Evolutionary conservation across 2,329 filamentous ascomycete species (phyloP).

Genomic region (Claviceps pusilla): DNA sequence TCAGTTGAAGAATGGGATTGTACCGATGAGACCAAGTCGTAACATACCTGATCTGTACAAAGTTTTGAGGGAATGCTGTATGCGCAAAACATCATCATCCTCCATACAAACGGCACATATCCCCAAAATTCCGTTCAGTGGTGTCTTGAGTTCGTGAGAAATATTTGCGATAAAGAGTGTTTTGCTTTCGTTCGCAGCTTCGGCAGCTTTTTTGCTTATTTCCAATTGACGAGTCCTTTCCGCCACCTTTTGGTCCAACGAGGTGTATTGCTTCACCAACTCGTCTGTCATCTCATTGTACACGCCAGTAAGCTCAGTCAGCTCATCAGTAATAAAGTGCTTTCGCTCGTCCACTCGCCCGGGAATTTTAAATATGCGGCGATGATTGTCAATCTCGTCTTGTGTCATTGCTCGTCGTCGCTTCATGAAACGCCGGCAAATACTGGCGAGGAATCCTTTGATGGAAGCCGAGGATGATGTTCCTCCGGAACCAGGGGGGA

Average conservation of each 20-base stretch:
- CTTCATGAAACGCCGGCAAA: conserved; percentile 24
- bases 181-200: conserved; percentile 93
- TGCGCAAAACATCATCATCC: conserved; percentile 61
- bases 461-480: conserved; percentile 30
- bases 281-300: conserved; percentile 95
- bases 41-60: conserved; percentile 47
- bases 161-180: conserved; percentile 97
- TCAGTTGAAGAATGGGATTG: background rate
- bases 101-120: conserved; percentile 91
- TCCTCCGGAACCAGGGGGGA: conserved; percentile 24
- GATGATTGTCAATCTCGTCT: conserved; percentile 19
- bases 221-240: conserved; percentile 74
- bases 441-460: conserved; percentile 24
- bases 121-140: conserved; percentile 86
- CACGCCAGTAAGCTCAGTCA: conserved; percentile 66
- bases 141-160: conserved; percentile 74
- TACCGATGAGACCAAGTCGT: background rate
- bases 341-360: conserved; percentile 63
- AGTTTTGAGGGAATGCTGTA: conserved; percentile 72
- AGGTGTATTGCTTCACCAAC: conserved; percentile 70
- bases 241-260: conserved; percentile 69
- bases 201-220: conserved; percentile 78
- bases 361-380: conserved; percentile 65
- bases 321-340: conserved; percentile 66
- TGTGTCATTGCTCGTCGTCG: conserved; percentile 15